phyloP scores from a whole-genome alignment of 1,284 basidiomycete species.

The Xerocomus amazonicus region DNA sequence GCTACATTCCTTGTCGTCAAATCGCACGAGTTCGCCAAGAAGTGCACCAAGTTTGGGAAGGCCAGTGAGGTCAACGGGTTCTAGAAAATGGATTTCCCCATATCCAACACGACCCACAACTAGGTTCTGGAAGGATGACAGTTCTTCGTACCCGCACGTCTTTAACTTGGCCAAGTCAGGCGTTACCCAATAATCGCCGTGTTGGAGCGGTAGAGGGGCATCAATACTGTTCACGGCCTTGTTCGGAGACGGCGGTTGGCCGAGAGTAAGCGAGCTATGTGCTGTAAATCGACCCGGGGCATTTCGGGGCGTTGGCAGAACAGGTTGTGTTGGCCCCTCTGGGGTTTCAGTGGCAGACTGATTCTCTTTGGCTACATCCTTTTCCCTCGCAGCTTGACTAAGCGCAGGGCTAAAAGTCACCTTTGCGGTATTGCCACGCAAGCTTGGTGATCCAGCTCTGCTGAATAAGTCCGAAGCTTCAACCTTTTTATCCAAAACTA shows the following conservation, averaged over 20 bases:
- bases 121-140: conserved; percentile 71
- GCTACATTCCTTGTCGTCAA: conserved; percentile 88
- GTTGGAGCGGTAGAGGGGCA: conserved; percentile 46
- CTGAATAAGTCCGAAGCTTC: conserved; percentile 67
- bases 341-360: conserved; percentile 39
- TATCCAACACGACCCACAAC: conserved; percentile 88
- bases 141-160: conserved; percentile 65
- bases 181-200: conserved; percentile 88
- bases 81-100: conserved; percentile 87
- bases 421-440: conserved; percentile 43
- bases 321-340: conserved; percentile 25
- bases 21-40: conserved; percentile 83
- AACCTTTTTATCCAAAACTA: conserved; percentile 82
- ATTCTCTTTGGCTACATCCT: conserved; percentile 66
- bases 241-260: conserved; percentile 18
- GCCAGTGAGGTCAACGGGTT: conserved; percentile 90
- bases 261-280: conserved; percentile 35
- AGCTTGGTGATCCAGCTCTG: conserved; percentile 47
- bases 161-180: conserved; percentile 74
- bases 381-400: conserved; percentile 68
- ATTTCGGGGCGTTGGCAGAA: conserved; percentile 42
- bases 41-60: conserved; percentile 79
- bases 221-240: conserved; percentile 31
- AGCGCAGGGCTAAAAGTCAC: conserved; percentile 71
- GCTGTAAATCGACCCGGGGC: conserved; percentile 50